Percentiles rank a stretch among this genome's conserved stretches.
Evolutionary conservation across 2,329 filamentous ascomycete species (phyloP).

Genomic region (Fusarium floridanum): DNA sequence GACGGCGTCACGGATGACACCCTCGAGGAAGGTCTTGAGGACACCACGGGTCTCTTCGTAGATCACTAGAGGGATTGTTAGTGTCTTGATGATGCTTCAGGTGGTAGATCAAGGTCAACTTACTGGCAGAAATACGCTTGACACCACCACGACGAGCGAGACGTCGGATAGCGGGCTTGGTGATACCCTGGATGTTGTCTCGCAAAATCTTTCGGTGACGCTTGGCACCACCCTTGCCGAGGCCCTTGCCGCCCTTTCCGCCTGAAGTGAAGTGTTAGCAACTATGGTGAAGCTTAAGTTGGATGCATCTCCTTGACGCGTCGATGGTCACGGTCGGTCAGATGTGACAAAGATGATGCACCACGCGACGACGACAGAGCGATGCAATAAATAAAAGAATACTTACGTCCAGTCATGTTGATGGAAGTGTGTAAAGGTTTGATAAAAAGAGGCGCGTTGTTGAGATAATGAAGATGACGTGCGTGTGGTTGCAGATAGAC

Average conservation of each 20-base stretch:
- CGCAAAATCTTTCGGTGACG: slow-evolving; percentile 99
- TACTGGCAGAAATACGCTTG: slow-evolving; percentile 99
- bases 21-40: slow-evolving; percentile 83
- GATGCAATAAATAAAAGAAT: slow-evolving; percentile 27
- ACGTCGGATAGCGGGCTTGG: slow-evolving; percentile 98
- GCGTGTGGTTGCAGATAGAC: slow-evolving; percentile 36
- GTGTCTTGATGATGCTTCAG: background rate
- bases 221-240: slow-evolving; percentile 98
- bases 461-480: slow-evolving; percentile 44
- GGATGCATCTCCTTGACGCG: slow-evolving; percentile 1
- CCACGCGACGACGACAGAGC: background rate
- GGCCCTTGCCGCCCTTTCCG: slow-evolving; percentile 96
- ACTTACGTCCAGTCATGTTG: slow-evolving; percentile 80
- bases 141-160: slow-evolving; percentile 99
- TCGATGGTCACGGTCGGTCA: background rate
- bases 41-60: slow-evolving; percentile 84
- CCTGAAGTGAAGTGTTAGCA: slow-evolving; percentile 70
- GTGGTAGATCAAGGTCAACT: slow-evolving; percentile 51
- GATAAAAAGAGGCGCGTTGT: slow-evolving; percentile 46
- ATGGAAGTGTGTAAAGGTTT: slow-evolving; percentile 42
- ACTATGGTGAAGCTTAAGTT: slow-evolving; percentile 26
- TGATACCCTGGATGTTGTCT: slow-evolving; percentile 99
- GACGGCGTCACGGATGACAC: slow-evolving; percentile 81
- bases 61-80: slow-evolving; percentile 65
- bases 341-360: background rate